Percentiles rank a stretch among this genome's conserved stretches.
Conservation (phyloP, 441 rosid species). For the Adansonia grandidieri region DNA sequence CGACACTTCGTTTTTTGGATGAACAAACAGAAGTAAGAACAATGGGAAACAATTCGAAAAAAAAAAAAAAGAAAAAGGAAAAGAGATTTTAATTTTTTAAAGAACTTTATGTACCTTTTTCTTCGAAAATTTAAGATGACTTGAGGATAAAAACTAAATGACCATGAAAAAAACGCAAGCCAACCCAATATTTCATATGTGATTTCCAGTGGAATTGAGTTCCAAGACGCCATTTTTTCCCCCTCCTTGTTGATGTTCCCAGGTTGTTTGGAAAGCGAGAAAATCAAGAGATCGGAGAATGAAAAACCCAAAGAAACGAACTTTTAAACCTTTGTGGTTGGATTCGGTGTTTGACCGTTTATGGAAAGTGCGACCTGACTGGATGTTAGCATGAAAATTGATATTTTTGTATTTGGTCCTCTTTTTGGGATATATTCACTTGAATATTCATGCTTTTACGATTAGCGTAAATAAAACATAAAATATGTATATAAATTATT, state of each 20-base stretch:
- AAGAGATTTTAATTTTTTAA: neutral
- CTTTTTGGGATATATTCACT: neutral
- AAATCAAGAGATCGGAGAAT: neutral
- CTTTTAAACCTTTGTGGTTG: neutral
- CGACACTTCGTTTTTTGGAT: conserved; percentile 51
- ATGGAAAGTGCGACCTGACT: neutral
- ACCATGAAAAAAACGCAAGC: conserved; percentile 79
- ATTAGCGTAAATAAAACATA: too few species aligned
- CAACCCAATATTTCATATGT: conserved; percentile 69
- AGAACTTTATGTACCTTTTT: conserved; percentile 49
- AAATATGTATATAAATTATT: too few species aligned
- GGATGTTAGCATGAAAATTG: neutral
- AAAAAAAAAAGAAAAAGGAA: neutral
- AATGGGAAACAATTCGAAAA: neutral
- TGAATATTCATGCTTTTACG: too few species aligned
- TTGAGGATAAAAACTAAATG: conserved; percentile 88
- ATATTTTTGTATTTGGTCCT: conserved; percentile 12
- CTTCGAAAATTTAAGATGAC: conserved; percentile 77
- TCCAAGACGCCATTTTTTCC: conserved; percentile 67
- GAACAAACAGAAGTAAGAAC: neutral
- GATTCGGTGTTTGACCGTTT: too few species aligned
- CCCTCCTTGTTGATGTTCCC: neutral
- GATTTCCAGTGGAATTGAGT: conserved; percentile 68
- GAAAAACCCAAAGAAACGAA: neutral
- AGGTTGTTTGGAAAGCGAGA: neutral